These are phyloP conservation scores for Coprinopsis strossmayeri DNA, from an alignment of 768 basidiomycete genomes.

Conservation along the genomic window DNA sequence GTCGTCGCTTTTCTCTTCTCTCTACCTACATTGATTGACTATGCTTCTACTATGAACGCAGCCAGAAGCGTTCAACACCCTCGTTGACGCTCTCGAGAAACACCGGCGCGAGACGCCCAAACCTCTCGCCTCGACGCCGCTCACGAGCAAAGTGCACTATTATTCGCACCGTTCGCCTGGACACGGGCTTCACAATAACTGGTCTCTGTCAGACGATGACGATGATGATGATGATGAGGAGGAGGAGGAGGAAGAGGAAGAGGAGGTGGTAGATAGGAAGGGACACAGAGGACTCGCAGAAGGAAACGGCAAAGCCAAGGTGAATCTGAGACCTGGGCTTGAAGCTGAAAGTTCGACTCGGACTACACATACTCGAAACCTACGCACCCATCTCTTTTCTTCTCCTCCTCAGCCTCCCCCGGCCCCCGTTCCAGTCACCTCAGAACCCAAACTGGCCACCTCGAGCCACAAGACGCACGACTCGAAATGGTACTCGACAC, in stretches of 20 bases:
- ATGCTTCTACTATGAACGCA: background rate
- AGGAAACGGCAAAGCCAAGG: too few species aligned
- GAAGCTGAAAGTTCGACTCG: too few species aligned
- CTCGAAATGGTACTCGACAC: background rate
- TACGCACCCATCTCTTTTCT: too few species aligned
- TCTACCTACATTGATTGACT: background rate
- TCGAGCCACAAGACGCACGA: too few species aligned
- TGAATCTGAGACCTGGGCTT: too few species aligned
- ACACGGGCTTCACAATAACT: background rate
- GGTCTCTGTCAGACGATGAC: background rate
- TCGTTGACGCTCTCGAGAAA: slow-evolving; percentile 4
- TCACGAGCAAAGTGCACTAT: slow-evolving; percentile 6
- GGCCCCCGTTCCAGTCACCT: too few species aligned
- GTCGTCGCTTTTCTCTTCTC: background rate
- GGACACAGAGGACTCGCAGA: too few species aligned
- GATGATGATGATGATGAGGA: background rate
- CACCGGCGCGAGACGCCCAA: background rate
- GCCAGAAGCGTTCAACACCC: slow-evolving; percentile 3
- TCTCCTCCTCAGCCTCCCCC: too few species aligned
- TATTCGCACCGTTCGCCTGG: background rate
- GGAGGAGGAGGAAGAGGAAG: background rate
- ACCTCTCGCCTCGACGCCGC: background rate
- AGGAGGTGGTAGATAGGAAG: too few species aligned
- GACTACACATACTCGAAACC: too few species aligned
- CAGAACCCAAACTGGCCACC: too few species aligned